Evolutionary conservation across 2,329 filamentous ascomycete species (phyloP).

Genomic region (Colletotrichum gloeosporioides): DNA sequence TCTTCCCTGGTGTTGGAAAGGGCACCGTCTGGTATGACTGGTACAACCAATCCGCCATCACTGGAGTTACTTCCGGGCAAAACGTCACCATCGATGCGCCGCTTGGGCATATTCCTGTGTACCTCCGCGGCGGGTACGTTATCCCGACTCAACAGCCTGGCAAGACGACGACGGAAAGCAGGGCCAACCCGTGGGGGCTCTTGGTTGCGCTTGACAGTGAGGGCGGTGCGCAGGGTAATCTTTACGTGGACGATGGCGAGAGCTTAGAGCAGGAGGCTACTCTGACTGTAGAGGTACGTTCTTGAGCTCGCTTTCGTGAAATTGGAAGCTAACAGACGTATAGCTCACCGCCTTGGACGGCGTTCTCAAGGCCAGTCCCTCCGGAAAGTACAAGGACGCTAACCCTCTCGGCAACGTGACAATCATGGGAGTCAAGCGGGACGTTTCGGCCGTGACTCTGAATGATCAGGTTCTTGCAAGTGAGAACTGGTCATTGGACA

Average conservation of each 20-base stretch:
- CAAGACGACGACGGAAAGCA: conserved; percentile 68
- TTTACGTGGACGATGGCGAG: conserved; percentile 81
- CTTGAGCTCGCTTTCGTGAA: neutral
- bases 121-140: conserved; percentile 70
- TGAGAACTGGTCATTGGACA: conserved; percentile 14
- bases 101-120: conserved; percentile 68
- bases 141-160: conserved; percentile 72
- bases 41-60: conserved; percentile 69
- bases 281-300: conserved; percentile 55
- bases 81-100: conserved; percentile 24
- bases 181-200: conserved; percentile 70
- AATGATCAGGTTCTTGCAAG: conserved; percentile 51
- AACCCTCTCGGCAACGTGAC: conserved; percentile 68
- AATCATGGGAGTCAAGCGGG: conserved; percentile 58
- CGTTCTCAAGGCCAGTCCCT: conserved; percentile 50
- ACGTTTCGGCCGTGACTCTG: conserved; percentile 51
- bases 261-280: conserved; percentile 55
- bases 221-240: conserved; percentile 61
- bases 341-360: conserved; percentile 48
- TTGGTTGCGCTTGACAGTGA: conserved; percentile 63
- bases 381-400: conserved; percentile 59
- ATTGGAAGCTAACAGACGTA: neutral
- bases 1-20: conserved; percentile 65
- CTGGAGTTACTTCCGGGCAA: conserved; percentile 41
- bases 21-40: conserved; percentile 76